Evolutionary conservation across 176 grass and related monocot species (phyloP), one percentile per base, ranked within the genome.

Genomic region (Oryza australiensis): DNA sequence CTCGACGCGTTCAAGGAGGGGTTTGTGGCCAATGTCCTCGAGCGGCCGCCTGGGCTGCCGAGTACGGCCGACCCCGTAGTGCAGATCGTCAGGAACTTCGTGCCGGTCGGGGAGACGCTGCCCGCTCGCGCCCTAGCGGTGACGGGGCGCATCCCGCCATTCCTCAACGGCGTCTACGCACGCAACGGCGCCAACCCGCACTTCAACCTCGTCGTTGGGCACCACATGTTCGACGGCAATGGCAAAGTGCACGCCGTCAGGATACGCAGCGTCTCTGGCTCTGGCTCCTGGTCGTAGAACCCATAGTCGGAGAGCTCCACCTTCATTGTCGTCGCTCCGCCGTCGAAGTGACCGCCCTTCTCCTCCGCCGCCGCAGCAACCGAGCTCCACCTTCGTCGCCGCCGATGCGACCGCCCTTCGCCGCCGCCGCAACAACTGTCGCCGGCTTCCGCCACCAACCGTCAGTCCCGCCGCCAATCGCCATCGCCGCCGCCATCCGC

Each of bases 191-290:
- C 94, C 13, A 97, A 97, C 89, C 94, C 94, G 9, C 80, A 76
- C 84, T 91, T 97, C 70, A 87, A 94, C 71, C 94, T 91, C n/a
- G 76, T 89, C 13, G 94, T 89, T 2, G 94, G 94, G 5, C 91
- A 97, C 87, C 94, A 97, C 87, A 84, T 97, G 32, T 97, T 97
- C 85, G 94, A 97, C 80, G 94, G 91, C 75, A 91, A 97, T 72
- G 94, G 94, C 68, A 97, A 94, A 91, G 89, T 97, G 27, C 94
- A 97, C 89, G 91, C 91, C 18, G 62, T 97, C 0, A 64, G 71
- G 6, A 88, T 94, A 24, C 72, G 83, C 35, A 91, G 90, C 83
- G 91, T n/a, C n/a, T n/a, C n/a, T n/a, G n/a, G n/a, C n/a, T n/a
- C n/a, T n/a, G n/a, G n/a, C n/a, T n/a, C n/a, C n/a, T n/a, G n/a